Evolutionary conservation across 805 yeast species (phyloP), one percentile per base, ranked within the genome.

Genomic region (Starmerella bombi): DNA sequence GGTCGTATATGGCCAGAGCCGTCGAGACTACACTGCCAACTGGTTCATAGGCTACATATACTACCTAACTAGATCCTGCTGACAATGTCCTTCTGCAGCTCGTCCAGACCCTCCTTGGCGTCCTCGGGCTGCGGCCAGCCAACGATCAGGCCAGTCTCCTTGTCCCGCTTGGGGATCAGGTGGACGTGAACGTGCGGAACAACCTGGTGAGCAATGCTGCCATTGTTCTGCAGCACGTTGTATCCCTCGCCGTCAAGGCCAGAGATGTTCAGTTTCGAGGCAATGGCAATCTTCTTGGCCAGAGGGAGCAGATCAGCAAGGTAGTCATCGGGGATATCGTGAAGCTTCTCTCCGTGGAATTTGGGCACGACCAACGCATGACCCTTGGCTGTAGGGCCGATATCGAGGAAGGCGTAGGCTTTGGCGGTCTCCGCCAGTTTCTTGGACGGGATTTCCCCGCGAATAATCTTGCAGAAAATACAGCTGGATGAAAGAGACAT

Each of bases 161-260:
- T 65, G 53, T 76, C 77, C 44, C 70, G 71, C 71, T 88, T 88
- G 37, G 98, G 98, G 58, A 88, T 88, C 60, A 88, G 74, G 60
- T 88, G 98, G 72, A 91, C 81, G 60, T 88, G 98, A 43, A 91
- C 96, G 59, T 88, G 98, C 51, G 81, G 91, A 42, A 91, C 97
- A 41, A 71, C 79, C 65, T 88, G 98, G 58, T 91, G 97, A 10
- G 97, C 98, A 56, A 86, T 77, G 58, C 82, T 65, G 37, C 97
- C 97, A 53, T 88, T 91, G 69, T 88, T 91, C 62, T 86, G 97
- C 50, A 88, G 66, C 17, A 88, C 59, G 58, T 88, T 88, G 70
- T 88, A 88, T 34, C 94, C 93, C 3, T 68, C 67, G 25, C 74
- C 71, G 9, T 69, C 70, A 14, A 73, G 70, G 29, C 80, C 73